Evolutionary conservation across 2,329 filamentous ascomycete genomes (phyloP).

Genomic region (Microdochium nivale): DNA sequence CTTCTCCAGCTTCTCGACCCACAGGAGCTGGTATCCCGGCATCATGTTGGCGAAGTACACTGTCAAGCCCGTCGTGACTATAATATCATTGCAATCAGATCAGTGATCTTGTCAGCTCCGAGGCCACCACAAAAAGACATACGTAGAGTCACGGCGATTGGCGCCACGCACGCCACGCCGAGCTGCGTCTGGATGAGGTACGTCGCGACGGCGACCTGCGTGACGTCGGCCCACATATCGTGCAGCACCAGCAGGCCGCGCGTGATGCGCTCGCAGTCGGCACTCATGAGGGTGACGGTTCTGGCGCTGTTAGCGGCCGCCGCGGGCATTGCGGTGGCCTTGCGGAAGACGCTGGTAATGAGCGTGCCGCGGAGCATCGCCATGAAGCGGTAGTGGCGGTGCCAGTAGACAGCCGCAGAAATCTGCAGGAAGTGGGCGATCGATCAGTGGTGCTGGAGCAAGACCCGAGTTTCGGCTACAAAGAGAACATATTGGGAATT

Average conservation of each 20-base stretch:
- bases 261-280: not conserved
- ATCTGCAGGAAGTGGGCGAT: not conserved
- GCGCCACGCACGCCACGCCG: not conserved
- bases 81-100: too few species aligned
- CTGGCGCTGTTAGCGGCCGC: not conserved
- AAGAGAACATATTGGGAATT: too few species aligned
- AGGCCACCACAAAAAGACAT: not conserved
- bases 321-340: not conserved
- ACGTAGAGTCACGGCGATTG: not conserved
- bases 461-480: too few species aligned
- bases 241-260: not conserved
- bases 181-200: not conserved
- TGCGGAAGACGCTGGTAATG: not conserved
- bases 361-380: not conserved
- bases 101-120: too few species aligned
- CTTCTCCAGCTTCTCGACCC: not conserved
- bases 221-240: not conserved
- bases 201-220: not conserved
- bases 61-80: not conserved
- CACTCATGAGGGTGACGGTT: not conserved
- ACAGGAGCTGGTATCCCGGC: not conserved
- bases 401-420: not conserved
- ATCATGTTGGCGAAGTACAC: not conserved
- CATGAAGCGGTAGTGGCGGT: not conserved
- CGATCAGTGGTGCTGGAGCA: too few species aligned